Evolutionary conservation across 2,329 filamentous ascomycete species (phyloP), one percentile per base, ranked within the genome.

Genomic region (Aspergillus flavus): DNA sequence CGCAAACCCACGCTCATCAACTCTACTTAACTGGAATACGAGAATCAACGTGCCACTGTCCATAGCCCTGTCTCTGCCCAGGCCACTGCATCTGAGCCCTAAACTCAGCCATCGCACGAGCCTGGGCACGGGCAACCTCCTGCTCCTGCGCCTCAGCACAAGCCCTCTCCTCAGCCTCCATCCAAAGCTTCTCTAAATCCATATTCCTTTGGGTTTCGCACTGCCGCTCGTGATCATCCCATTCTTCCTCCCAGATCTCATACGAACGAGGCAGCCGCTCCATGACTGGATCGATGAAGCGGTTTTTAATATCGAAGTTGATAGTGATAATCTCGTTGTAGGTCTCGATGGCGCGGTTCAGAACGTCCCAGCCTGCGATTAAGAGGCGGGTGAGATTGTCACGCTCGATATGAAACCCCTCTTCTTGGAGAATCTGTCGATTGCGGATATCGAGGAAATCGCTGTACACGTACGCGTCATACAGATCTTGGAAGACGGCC

Each of bases 401-500:
- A 10, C 67, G 68, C 10, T 53, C 63, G 11, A 56, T 36, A 32
- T 64, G 50, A 10, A 63, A 23, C 1, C 46, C 41, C 0, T 61
- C 60, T 32, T 72, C 63, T 0, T 16, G 48, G 4, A 64, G 12
- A n/a, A 71, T 55, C n/a, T 69, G 68, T 3, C 61, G 58, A 58
- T 69, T 68, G 46, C 67, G 65, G 16, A 67, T 61, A 16, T 57
- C 52, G 7, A 73, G 56, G 48, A 73, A 75, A 19, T 66, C 57
- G 4, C 57, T 66, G 59, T 71, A 72, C 36, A 75, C 48, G 64
- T 68, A 72, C n/a, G 64, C 55, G 12, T 75, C 72, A 50, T 68
- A 76, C 2, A 76, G 59, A 9, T 71, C 64, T 34, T 68, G 58
- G 50, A 70, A 71, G 46, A 69, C 39, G 23, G 55, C 30, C 1